These are phyloP conservation scores for Phytopythium delawarense DNA, from an alignment of 352 stramenopile species.

Conservation along the genomic window DNA sequence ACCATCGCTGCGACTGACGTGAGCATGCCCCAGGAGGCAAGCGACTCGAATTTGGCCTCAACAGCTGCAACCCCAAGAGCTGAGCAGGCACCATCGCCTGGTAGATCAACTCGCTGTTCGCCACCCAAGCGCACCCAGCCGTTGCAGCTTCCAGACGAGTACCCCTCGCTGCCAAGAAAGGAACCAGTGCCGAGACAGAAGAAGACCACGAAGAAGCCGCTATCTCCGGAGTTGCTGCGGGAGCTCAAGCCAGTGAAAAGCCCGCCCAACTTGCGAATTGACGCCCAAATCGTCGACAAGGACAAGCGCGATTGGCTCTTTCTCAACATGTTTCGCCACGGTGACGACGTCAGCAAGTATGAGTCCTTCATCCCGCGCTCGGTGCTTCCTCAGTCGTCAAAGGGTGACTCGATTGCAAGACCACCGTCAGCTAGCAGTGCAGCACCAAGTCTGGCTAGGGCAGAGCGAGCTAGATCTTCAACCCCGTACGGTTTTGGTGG, in stretches of 20 bases:
- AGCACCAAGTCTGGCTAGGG: not conserved
- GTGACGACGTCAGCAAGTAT: conserved; percentile 62
- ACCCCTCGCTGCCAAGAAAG: conserved; percentile 32
- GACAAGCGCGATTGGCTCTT: conserved; percentile 74
- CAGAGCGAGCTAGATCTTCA: not conserved
- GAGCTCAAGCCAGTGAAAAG: conserved; percentile 49
- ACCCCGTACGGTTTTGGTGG: conserved; percentile 17
- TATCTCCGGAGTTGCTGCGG: conserved; percentile 12
- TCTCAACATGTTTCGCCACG: conserved; percentile 77
- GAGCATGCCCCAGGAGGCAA: not conserved
- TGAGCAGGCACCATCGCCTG: not conserved
- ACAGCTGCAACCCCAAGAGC: not conserved
- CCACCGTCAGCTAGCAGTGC: conserved; percentile 19
- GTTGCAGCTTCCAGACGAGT: conserved; percentile 19
- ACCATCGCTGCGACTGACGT: not conserved
- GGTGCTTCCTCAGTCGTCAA: not conserved
- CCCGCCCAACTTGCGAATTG: conserved; percentile 43
- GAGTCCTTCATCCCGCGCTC: conserved; percentile 43
- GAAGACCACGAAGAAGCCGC: conserved; percentile 17
- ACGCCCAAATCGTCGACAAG: conserved; percentile 49
- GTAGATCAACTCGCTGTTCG: not conserved
- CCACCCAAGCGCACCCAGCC: conserved; percentile 7
- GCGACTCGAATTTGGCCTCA: not conserved
- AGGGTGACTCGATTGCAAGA: not conserved
- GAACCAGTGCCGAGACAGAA: conserved; percentile 40